Evolutionary conservation across 2,329 filamentous ascomycete species (phyloP), one percentile per base, ranked within the genome.

Genomic region (Cladophialophora carrionii): DNA sequence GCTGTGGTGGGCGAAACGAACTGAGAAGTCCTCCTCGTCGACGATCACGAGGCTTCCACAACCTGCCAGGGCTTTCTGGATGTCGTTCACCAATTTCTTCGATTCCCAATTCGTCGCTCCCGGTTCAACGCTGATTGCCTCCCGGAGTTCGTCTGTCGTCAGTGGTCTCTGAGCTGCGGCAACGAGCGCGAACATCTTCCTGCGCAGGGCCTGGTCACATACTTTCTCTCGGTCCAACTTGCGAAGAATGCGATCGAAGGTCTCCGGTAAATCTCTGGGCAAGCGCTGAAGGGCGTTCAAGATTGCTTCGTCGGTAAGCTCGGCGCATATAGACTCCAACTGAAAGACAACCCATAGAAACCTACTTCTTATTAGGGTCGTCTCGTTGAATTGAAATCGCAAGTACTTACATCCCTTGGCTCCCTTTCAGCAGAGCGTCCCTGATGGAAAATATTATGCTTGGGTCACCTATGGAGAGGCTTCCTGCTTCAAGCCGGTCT

Each of bases 321-420:
- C 63, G n/a, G 56, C 20, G 26, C 70, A 72, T 17, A 72, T 55
- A 17, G 68, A 67, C 52, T 70, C 63, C 4, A 72, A 67, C 26
- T 63, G 62, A 49, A 72, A 64, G 52, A 56, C 26, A 5, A 59
- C 57, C 69, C 68, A 72, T 10, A 72, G 69, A 41, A 72, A 70
- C 70, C 70, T 68, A 31, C 29, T 3, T 12, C 12, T 3, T 6
- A 41, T 53, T 20, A 53, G 51, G 2, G 14, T 22, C 9, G 51
- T 4, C 7, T 53, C 26, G n/a, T 24, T n/a, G 20, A 34, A 17
- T 41, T 14, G 20, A 52, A 29, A 20, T 22, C 26, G 20, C 1
- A n/a, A 3, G 20, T 32, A 67, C 69, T 65, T 62, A 70, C 70
- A 71, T 71, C 37, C 70, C 70, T 20, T 68, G 37, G 24, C 68